A percentile compares a stretch with the other conserved stretches of the same genome.
phyloP scores from a whole-genome alignment of 805 yeast genomes.

The Yarrowia sp. region DNA sequence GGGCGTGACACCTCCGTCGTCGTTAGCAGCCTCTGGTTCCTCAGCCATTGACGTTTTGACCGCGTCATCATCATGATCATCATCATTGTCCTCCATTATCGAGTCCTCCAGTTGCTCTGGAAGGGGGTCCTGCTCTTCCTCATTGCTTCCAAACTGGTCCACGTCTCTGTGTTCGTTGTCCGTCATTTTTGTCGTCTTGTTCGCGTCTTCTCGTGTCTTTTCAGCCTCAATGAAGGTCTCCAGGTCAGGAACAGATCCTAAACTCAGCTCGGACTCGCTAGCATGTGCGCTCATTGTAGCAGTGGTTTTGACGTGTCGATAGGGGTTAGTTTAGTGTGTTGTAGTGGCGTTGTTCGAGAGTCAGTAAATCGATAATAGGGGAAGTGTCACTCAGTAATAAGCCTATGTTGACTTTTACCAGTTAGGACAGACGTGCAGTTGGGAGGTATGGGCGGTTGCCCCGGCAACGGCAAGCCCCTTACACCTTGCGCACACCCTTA shows the following conservation, averaged over 20 bases:
- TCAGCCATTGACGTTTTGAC: background rate
- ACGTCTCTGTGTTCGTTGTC: background rate
- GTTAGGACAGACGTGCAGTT: conserved; percentile 1
- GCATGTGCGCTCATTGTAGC: background rate
- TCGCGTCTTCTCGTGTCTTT: conserved; percentile 5
- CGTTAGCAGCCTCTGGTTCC: background rate
- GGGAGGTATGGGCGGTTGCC: background rate
- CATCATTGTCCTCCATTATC: background rate
- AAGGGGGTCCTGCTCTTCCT: too few species aligned
- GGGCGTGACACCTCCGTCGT: background rate
- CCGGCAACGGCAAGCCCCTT: conserved; percentile 4
- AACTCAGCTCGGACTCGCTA: background rate
- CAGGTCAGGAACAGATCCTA: conserved; percentile 14
- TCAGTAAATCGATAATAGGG: too few species aligned
- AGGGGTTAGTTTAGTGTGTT: background rate
- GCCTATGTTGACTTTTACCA: conserved; percentile 15
- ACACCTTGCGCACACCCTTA: too few species aligned
- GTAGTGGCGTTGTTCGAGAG: too few species aligned
- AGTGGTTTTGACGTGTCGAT: background rate
- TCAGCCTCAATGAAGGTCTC: conserved; percentile 10
- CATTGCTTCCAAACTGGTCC: background rate
- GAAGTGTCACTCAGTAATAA: background rate
- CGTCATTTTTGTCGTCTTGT: background rate
- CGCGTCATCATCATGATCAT: background rate
- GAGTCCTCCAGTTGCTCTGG: background rate